A percentile compares a stretch with the other conserved stretches of the same genome.
Evolutionary conservation across 371 early-diverging fungal genomes (phyloP).

Genomic region (Circinella minor): DNA sequence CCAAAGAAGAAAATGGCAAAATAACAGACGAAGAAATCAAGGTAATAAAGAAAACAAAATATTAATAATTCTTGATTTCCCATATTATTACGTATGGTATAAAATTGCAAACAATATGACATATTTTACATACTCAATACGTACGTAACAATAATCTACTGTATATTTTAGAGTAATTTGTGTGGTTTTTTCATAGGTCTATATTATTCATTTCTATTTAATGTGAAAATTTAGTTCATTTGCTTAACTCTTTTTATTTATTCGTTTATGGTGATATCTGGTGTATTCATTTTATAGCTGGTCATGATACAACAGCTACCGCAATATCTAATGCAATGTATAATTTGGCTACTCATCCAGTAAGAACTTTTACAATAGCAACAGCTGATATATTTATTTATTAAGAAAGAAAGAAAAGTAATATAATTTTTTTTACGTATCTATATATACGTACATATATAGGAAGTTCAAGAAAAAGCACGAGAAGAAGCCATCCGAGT

Average conservation of each 20-base stretch:
- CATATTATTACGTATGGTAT: background rate
- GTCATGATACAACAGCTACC: slow-evolving; percentile 37
- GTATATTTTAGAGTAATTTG: slow-evolving; percentile 9
- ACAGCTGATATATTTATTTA: too few relatives aligned
- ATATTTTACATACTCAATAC: too few relatives aligned
- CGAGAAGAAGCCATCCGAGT: slow-evolving; percentile 24
- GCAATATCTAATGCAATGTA: slow-evolving; percentile 28
- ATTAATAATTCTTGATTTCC: background rate
- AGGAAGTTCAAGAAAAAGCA: slow-evolving; percentile 25
- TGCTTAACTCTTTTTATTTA: too few relatives aligned
- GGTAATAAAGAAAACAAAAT: background rate
- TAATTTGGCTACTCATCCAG: slow-evolving; percentile 31
- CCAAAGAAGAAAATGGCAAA: slow-evolving; percentile 16
- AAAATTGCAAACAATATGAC: background rate
- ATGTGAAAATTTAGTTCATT: too few relatives aligned
- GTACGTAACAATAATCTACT: too few relatives aligned
- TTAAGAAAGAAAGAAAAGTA: too few relatives aligned
- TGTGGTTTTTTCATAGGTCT: slow-evolving; percentile 1
- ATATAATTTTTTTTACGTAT: too few relatives aligned
- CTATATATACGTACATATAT: background rate
- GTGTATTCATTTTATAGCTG: slow-evolving; percentile 14
- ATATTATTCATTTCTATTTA: too few relatives aligned
- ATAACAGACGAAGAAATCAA: slow-evolving; percentile 36
- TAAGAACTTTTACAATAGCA: background rate
- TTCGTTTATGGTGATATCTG: too few relatives aligned